These are phyloP conservation scores for Saccharomyces hybrid DNA, from an alignment of 1,139 yeast genomes.

Conservation along the genomic window DNA sequence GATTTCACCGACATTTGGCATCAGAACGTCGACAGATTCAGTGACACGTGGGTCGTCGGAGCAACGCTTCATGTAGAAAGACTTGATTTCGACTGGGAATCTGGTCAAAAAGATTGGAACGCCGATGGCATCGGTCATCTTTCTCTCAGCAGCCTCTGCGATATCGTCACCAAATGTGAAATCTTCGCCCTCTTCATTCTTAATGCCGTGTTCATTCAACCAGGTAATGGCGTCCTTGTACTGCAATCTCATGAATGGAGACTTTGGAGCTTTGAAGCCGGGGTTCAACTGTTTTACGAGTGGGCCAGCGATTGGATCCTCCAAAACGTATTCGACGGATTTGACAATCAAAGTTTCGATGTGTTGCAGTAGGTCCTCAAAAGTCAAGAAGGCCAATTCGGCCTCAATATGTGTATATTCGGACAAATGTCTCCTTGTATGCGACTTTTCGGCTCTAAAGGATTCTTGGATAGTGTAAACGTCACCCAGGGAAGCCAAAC, in stretches of 20 bases:
- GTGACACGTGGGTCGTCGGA: slow-evolving; percentile 91
- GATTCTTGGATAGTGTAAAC: slow-evolving; percentile 97
- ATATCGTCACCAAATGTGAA: slow-evolving; percentile 98
- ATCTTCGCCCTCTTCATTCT: slow-evolving; percentile 86
- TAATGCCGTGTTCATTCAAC: slow-evolving; percentile 91
- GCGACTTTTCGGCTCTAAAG: slow-evolving; percentile 98
- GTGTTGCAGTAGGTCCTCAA: slow-evolving; percentile 80
- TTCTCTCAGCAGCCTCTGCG: slow-evolving; percentile 98
- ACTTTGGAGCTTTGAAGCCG: slow-evolving; percentile 65
- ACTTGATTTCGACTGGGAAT: slow-evolving; percentile 95
- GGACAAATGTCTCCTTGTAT: slow-evolving; percentile 94
- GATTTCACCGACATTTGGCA: slow-evolving; percentile 98
- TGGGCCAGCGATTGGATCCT: slow-evolving; percentile 89
- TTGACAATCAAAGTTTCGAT: slow-evolving; percentile 71
- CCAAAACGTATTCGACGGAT: slow-evolving; percentile 66
- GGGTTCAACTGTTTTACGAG: slow-evolving; percentile 90
- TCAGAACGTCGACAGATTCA: slow-evolving; percentile 93
- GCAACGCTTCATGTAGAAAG: slow-evolving; percentile 96
- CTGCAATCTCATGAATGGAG: slow-evolving; percentile 87
- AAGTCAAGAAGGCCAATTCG: slow-evolving; percentile 78
- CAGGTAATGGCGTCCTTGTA: slow-evolving; percentile 88
- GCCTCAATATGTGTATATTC: slow-evolving; percentile 97
- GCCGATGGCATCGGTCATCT: slow-evolving; percentile 92
- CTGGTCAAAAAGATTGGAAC: slow-evolving; percentile 84
- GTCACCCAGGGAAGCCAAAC: slow-evolving; percentile 93